These are phyloP conservation scores for Xanthoceras sorbifolium DNA, from an alignment of 345 rosid genomes.

Conservation along the genomic window DNA sequence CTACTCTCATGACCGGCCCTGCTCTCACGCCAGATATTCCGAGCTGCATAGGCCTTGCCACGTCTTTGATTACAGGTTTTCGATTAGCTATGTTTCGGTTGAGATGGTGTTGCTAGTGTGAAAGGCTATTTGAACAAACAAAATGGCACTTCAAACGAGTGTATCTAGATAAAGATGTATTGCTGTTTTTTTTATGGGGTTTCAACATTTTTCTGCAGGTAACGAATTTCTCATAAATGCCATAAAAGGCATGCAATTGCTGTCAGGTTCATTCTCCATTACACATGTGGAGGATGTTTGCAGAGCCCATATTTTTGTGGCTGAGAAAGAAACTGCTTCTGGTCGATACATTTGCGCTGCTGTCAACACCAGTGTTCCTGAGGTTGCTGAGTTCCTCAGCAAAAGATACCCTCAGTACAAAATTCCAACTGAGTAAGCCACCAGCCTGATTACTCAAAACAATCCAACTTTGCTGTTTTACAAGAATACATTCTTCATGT, in stretches of 20 bases:
- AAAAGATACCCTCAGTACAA: constrained; percentile 64
- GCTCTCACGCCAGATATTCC: constrained; percentile 60
- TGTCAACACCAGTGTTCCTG: constrained; percentile 64
- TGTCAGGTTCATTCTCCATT: constrained; percentile 80
- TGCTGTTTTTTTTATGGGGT: neutral
- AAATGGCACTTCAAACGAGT: neutral
- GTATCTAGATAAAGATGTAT: neutral
- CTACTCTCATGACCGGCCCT: constrained; percentile 66
- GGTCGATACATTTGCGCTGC: constrained; percentile 80
- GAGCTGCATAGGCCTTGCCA: constrained; percentile 55
- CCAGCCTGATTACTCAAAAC: neutral
- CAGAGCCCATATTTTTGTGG: constrained; percentile 78
- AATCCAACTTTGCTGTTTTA: constrained; percentile 4
- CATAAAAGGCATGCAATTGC: constrained; percentile 82
- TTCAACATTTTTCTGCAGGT: constrained; percentile 46
- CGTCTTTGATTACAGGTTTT: constrained; percentile 59
- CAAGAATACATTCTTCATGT: no score
- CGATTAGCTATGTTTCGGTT: no score
- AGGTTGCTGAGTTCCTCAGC: constrained; percentile 61
- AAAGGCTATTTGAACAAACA: neutral
- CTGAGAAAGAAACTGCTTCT: constrained; percentile 77
- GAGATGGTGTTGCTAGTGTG: no score
- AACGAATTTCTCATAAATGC: constrained; percentile 54
- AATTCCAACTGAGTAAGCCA: constrained; percentile 68
- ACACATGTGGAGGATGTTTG: constrained; percentile 81